phyloP scores from a whole-genome alignment of 1,139 yeast genomes.

The Blastobotrys buckinghamii region DNA sequence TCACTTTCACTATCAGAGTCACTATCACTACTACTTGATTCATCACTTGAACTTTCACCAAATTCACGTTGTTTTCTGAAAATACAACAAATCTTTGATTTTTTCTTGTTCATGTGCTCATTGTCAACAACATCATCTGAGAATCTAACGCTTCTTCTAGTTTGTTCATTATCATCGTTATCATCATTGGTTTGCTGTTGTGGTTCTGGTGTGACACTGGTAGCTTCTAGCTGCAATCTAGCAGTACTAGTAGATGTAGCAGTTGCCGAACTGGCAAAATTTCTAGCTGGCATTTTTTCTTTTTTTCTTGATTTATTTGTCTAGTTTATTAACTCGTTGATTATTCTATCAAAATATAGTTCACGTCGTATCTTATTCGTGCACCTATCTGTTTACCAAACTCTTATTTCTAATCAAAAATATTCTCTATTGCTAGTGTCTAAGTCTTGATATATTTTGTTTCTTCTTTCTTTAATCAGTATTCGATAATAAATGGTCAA shows the following conservation, averaged over 20 bases:
- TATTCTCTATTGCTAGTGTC: too few relatives aligned
- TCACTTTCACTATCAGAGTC: constrained; percentile 31
- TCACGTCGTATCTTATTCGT: too few relatives aligned
- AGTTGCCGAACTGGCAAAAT: neutral
- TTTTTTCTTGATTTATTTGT: neutral
- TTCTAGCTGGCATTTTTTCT: neutral
- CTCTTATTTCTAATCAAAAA: too few relatives aligned
- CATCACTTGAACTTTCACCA: constrained; percentile 51
- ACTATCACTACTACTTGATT: constrained; percentile 37
- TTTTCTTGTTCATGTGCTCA: constrained; percentile 80
- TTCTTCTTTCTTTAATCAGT: too few relatives aligned
- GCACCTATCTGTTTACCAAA: too few relatives aligned
- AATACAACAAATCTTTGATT: constrained; percentile 91
- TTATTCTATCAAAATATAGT: too few relatives aligned
- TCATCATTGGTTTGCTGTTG: neutral
- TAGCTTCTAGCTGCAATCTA: neutral
- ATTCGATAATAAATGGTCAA: neutral
- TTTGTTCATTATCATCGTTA: neutral
- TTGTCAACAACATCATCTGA: constrained; percentile 81
- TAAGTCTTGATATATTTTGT: too few relatives aligned
- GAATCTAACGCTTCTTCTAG: constrained; percentile 62
- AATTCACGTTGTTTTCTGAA: constrained; percentile 79
- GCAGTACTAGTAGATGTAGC: neutral
- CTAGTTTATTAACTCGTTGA: too few relatives aligned
- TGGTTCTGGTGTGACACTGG: too few relatives aligned